Base-by-base conservation (phyloP, 768 basidiomycete species). In the Lanmaoa rubissima region DNA sequence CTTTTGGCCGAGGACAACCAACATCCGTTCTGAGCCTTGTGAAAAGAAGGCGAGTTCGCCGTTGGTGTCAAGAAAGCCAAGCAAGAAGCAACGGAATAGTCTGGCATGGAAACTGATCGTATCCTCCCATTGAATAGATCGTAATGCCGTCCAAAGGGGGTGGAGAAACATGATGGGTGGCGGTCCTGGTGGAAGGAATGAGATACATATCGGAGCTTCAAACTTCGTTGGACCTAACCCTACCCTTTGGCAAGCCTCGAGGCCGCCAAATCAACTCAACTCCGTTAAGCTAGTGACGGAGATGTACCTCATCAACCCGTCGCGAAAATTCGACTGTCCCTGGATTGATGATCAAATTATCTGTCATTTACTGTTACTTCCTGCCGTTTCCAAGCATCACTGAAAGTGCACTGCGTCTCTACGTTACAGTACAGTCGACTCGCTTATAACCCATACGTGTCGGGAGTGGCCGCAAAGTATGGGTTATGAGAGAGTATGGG, bases 31-130 rank as follows among this genome's bases (percentile, higher is more conserved):
- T 6, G 31, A 32, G 39, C n/a, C 11, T 0, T 19, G 51, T 9
- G 54, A 49, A 6, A 49, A 17, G 14, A 54, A 17, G 42, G 38
- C 43, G 28, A 51, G 36, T 9, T 61, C 53, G 39, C n/a, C 41
- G 24, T 43, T 32, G 10, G 48, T 11, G 16, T 55, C 53, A 9
- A 58, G 39, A 21, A 57, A 5, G 17, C 42, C 13, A 14, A 55
- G 47, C 1, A 59, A 19, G 47, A 62, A 59, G 46, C 56, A 65
- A 16, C 46, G 65, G 38, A 67, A 51, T 0, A 67, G 26, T 13
- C 5, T 34, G 19, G 32, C 48, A 39, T 66, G 65, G 34, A 66
- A 51, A 36, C 11, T 34, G 26, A 61, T 1, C 7, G 43, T 56
- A 48, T 67, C 65, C 34, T 62, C 42, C 62, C 62, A 64, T 26